Conservation (phyloP, 805 yeast species). For the Metschnikowia gelsemii region DNA sequence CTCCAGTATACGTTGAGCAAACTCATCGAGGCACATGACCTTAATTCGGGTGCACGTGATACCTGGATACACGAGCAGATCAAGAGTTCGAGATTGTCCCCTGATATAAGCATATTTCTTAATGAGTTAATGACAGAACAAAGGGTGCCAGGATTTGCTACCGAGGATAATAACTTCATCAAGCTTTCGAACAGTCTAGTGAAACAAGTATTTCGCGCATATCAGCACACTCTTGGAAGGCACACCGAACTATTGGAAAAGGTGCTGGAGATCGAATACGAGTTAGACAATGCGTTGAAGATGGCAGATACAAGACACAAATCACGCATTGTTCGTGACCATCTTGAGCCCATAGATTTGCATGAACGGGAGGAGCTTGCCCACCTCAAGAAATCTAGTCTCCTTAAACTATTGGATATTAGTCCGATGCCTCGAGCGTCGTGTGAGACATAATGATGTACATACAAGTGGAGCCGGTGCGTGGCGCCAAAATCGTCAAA, state of each 20-base stretch:
- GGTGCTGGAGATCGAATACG: slow-evolving; percentile 9
- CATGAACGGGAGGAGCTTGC: slow-evolving; percentile 15
- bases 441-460: slow-evolving; percentile 1
- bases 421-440: neutral
- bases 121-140: slow-evolving; percentile 6
- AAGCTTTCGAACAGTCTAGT: slow-evolving; percentile 19
- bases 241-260: slow-evolving; percentile 5
- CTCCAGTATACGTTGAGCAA: slow-evolving; percentile 14
- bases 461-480: neutral
- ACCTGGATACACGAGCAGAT: slow-evolving; percentile 16
- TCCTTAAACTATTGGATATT: slow-evolving; percentile 16
- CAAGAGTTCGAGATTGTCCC: slow-evolving; percentile 13
- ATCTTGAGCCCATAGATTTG: slow-evolving; percentile 7
- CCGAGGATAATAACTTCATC: slow-evolving; percentile 11
- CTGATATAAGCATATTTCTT: slow-evolving; percentile 7
- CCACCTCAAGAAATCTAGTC: slow-evolving; percentile 16
- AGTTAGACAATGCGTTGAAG: slow-evolving; percentile 5
- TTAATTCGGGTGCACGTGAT: slow-evolving; percentile 11
- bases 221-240: slow-evolving; percentile 6
- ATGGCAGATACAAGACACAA: slow-evolving; percentile 3
- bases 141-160: neutral
- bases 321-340: slow-evolving; percentile 1
- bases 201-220: slow-evolving; percentile 14
- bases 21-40: slow-evolving; percentile 16
- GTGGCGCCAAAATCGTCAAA: neutral